Evolutionary conservation across 768 basidiomycete genomes (phyloP), one percentile per base, ranked within the genome.

Genomic region (Boletus vinaceobasis): DNA sequence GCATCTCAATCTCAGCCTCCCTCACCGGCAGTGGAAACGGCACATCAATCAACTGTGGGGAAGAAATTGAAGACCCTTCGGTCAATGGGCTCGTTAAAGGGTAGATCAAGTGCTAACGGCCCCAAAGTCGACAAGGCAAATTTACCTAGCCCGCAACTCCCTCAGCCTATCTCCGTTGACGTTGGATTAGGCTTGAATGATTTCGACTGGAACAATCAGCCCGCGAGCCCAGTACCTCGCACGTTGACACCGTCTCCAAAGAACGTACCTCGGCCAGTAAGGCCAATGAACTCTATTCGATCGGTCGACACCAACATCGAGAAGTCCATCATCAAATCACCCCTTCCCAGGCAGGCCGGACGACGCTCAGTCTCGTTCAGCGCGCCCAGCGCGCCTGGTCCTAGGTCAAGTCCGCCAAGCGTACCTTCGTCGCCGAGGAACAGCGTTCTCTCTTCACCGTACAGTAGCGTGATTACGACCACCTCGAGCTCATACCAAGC

Each of bases 81-180:
- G 19, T 92, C 90, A 3, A 90, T 92, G 86, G 81, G 88, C 32
- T 92, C 90, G 14, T 74, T 92, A 40, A 87, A 85, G 64, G 79
- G 84, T 26, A 83, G 77, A 63, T 59, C 67, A 35, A 55, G 51
- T 26, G 52, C 63, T 39, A 59, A 62, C 23, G 60, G 62, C 19
- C 49, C 44, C 55, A 65, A 62, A 40, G 74, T 72, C 52, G 68
- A 69, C 37, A 74, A 71, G 60, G 67, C 74, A 7, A 76, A 76
- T 31, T 64, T 75, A 43, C 58, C 79, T 5, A 81, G 79, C 55
- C 83, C 83, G 3, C 77, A 71, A 50, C 70, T 83, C 7, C 86
- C 84, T 1, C 76, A 80, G 46, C 72, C 82, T 10, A 69, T 81
- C 40, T 72, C 75, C 48, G 72, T 86, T 32, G 85, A 86, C 37